Evolutionary conservation across 257 asterid genomes (phyloP), one percentile per base, ranked within the genome.

Genomic region (Primulina huaijiensis): DNA sequence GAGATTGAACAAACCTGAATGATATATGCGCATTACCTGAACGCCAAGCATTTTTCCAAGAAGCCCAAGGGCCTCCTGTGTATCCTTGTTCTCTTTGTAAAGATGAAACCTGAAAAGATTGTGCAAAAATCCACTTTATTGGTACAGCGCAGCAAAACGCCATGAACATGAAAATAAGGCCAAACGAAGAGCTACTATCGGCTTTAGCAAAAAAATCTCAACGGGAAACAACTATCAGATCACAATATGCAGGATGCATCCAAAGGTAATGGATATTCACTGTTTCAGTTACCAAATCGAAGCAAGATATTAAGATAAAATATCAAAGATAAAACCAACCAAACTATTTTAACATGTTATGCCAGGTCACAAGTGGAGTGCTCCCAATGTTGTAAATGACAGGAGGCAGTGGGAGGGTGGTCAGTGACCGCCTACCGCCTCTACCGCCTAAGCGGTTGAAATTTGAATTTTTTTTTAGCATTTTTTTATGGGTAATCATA

Each of bases 81-180:
- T 93, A 67, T 93, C 99, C 87, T 93, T 93, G 83, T 93, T 93
- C 89, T 93, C 99, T 88, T 93, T 93, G 89, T 85, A 90, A 64
- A 93, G 95, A 84, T 89, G 85, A 82, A 93, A 93, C 90, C 97
- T 93, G 78, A 19, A 59, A 64, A 62, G 69, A 69, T 60, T 33
- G 27, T 76, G 17, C 62, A 65, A 74, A 34, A 75, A 37, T 31
- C 46, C 53, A 43, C 34, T 61, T 74, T 67, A 81, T 72, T 62
- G 57, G 23, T 58, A 23, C 69, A 21, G 2, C 19, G 60, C 61
- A 29, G 73, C 66, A 60, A 56, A 61, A 25, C 66, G 46, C 70
- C 70, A 27, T 67, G 62, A 71, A 43, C 64, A 72, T 69, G 52
- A 31, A 21, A 73, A 53, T 50, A 3, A 40, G 17, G 21, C 69